phyloP scores from a whole-genome alignment of 164 flowering plant genomes.

The Saururus chinensis region DNA sequence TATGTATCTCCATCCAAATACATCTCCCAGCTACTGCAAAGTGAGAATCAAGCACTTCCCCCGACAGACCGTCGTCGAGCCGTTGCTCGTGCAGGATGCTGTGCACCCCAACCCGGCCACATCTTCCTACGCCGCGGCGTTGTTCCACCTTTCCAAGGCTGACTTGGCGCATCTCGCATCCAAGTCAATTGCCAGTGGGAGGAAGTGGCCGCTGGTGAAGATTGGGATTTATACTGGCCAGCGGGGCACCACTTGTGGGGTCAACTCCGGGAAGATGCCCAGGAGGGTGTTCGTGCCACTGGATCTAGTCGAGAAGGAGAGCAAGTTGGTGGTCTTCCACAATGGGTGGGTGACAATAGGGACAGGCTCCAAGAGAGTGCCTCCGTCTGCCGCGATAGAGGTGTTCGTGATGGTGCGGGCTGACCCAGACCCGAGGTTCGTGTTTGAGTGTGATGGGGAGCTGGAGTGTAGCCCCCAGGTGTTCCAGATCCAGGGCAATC shows the following conservation, averaged over 20 bases:
- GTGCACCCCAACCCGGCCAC: constrained; percentile 23
- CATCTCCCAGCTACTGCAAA: constrained; percentile 66
- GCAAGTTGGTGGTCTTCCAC: constrained; percentile 37
- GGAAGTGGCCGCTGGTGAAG: constrained; percentile 23
- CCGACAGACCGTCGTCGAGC: constrained; percentile 38
- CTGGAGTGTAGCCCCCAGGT: constrained; percentile 94
- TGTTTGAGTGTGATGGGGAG: constrained; percentile 84
- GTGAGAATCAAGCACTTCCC: constrained; percentile 52
- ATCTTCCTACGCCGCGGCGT: constrained; percentile 16
- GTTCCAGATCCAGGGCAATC: constrained; percentile 67
- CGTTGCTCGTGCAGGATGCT: constrained; percentile 32
- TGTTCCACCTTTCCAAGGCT: constrained; percentile 53
- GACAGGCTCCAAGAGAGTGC: constrained; percentile 19
- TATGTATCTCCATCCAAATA: too few species aligned
- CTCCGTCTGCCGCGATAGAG: constrained; percentile 21
- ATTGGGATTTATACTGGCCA: too few species aligned
- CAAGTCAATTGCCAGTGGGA: constrained; percentile 31
- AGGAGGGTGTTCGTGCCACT: constrained; percentile 56
- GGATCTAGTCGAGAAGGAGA: constrained; percentile 47
- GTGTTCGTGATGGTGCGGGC: constrained; percentile 70
- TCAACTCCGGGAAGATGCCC: constrained; percentile 53
- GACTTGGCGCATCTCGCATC: constrained; percentile 43
- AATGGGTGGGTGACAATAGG: constrained; percentile 78
- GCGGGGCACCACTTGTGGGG: constrained; percentile 65
- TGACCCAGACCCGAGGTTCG: too few species aligned